Evolutionary conservation across 768 basidiomycete genomes (phyloP), one percentile per base, ranked within the genome.

Genomic region (Tricholoma matsutake): DNA sequence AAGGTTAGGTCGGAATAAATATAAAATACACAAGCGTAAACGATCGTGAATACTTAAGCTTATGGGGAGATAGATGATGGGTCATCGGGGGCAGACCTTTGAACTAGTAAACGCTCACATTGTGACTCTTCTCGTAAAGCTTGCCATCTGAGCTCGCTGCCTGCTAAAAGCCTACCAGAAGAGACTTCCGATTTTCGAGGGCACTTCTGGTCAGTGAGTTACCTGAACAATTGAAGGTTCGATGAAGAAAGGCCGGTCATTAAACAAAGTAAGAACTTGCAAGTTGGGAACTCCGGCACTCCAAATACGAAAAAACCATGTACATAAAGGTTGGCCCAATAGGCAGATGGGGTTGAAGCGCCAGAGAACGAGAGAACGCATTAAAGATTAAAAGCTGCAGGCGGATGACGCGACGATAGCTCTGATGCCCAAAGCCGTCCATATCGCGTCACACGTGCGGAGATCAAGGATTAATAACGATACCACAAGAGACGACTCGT

Each of bases 1-100:
- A 73, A 70, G 78, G 78, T 78, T 79, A 79, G 77, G 14, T 57
- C 55, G 45, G 53, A 60, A 16, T 61, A 56, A 54, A 69, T 61
- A 66, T 68, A 61, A 68, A 69, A 69, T 67, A 64, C 64, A 68
- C 64, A 66, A 61, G 49, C 57, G 65, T 63, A 68, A 68, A 66
- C 58, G 68, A 66, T 65, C 59, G 60, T 47, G 62, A 25, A 63
- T 62, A 67, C 64, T 63, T 65, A 65, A 65, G 65, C 64, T 63
- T 67, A 65, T 66, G 65, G 67, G 65, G 64, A 64, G 68, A 68
- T 65, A 25, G n/a, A 62, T 47, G 65, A 64, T 59, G 64, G 57
- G 56, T 66, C 64, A 67, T 67, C 63, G 59, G 62, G 57, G 63
- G 62, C 58, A 65, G 58, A 61, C 56, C 58, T 32, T 45, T 57